These are phyloP conservation scores for Micromonas pusilla DNA, from an alignment of 139 green algal species.

Conservation along the genomic window DNA sequence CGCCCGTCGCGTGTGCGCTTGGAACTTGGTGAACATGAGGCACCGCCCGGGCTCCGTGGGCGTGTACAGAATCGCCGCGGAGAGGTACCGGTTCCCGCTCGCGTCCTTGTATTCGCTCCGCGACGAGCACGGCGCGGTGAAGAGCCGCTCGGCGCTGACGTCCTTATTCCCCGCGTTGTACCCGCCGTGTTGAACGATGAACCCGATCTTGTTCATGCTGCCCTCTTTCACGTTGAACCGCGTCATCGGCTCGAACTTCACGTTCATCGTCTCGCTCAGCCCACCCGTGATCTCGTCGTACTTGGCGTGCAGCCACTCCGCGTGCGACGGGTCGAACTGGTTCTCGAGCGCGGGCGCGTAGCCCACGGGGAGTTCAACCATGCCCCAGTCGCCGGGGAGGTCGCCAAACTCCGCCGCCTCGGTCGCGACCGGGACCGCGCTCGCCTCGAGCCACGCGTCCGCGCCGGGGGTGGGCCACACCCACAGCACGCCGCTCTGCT, in stretches of 20 bases:
- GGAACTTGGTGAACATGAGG: slow-evolving; percentile 30
- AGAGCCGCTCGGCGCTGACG: slow-evolving; percentile 1
- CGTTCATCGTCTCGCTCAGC: background rate
- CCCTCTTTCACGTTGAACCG: background rate
- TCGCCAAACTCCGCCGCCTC: background rate
- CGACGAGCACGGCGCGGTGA: slow-evolving; percentile 26
- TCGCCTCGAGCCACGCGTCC: background rate
- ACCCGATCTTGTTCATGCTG: slow-evolving; percentile 3
- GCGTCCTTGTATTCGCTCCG: slow-evolving; percentile 17
- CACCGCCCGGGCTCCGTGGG: slow-evolving; percentile 14
- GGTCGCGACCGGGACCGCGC: background rate
- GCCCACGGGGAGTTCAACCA: slow-evolving; percentile 28
- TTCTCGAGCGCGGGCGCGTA: slow-evolving; percentile 25
- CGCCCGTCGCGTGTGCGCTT: background rate
- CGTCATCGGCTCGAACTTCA: slow-evolving; percentile 24
- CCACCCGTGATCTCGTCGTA: background rate
- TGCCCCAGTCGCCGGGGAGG: slow-evolving; percentile 25
- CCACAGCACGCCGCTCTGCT: slow-evolving; percentile 17
- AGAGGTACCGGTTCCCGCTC: slow-evolving; percentile 9
- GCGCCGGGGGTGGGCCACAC: slow-evolving; percentile 17
- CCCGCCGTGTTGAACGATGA: slow-evolving; percentile 28
- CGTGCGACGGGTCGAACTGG: slow-evolving; percentile 28
- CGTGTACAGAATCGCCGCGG: slow-evolving; percentile 24
- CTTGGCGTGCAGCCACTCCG: slow-evolving; percentile 28
- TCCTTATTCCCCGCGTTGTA: slow-evolving; percentile 16